Percentiles rank a stretch among this genome's conserved stretches.
phyloP scores from a whole-genome alignment of 2,329 filamentous ascomycete genomes.

The Neofusicoccum parvum region DNA sequence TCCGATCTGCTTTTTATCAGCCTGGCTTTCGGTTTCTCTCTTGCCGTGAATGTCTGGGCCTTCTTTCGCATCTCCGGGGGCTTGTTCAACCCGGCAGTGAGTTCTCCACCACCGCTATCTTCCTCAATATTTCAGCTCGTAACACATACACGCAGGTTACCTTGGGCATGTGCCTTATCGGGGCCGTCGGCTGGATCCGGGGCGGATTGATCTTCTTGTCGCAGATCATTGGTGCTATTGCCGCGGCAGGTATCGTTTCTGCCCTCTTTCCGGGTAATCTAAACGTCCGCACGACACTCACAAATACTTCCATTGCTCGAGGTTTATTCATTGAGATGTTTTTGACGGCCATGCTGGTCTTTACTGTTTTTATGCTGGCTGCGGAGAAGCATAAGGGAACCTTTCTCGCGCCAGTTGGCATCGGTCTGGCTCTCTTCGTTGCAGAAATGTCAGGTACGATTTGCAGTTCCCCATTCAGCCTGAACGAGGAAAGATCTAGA shows the following conservation, averaged over 20 bases:
- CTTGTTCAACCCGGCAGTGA: constrained; percentile 44
- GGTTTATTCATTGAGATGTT: constrained; percentile 46
- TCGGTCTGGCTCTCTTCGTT: constrained; percentile 30
- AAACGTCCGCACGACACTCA: constrained; percentile 36
- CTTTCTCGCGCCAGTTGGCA: constrained; percentile 29
- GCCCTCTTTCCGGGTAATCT: constrained; percentile 33
- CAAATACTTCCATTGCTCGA: constrained; percentile 32
- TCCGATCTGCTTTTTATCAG: constrained; percentile 43
- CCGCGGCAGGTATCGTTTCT: constrained; percentile 32
- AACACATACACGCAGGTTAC: constrained; percentile 39
- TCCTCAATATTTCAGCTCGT: constrained; percentile 30
- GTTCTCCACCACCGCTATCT: constrained; percentile 35
- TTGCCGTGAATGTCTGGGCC: constrained; percentile 45
- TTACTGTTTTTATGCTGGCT: constrained; percentile 37
- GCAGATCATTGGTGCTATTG: constrained; percentile 30
- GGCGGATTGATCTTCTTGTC: constrained; percentile 36
- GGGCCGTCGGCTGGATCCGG: constrained; percentile 30
- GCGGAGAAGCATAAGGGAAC: constrained; percentile 35
- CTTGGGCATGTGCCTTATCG: constrained; percentile 39
- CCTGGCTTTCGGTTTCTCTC: constrained; percentile 41
- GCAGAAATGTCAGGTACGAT: constrained; percentile 29
- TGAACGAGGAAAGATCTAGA: constrained; percentile 31
- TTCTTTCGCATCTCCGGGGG: constrained; percentile 44
- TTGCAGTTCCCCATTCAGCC: too few species aligned
- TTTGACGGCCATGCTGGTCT: constrained; percentile 41